Conservation (phyloP, 2,329 filamentous ascomycete genomes). For the Canariomyces notabilis region DNA sequence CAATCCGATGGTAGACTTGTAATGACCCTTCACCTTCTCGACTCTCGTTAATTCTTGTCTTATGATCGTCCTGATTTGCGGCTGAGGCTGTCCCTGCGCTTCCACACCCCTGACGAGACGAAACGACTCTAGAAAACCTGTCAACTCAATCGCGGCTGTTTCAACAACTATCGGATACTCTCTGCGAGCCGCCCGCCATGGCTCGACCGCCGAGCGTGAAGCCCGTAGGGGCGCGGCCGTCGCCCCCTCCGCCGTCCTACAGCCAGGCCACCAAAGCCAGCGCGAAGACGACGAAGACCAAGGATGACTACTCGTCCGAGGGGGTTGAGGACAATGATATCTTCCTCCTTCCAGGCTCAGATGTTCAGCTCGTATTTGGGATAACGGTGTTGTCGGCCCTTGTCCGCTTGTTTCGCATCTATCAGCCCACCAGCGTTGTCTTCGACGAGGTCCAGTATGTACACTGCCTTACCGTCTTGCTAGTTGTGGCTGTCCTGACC, state of each 20-base stretch:
- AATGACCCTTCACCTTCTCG: constrained; percentile 38
- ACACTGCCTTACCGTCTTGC: constrained; percentile 2
- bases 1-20: constrained; percentile 31
- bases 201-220: constrained; percentile 35
- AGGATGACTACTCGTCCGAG: constrained; percentile 65
- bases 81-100: constrained; percentile 14
- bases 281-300: constrained; percentile 26
- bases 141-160: neutral
- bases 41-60: constrained; percentile 36
- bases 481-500: constrained; percentile 17
- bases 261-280: constrained; percentile 19
- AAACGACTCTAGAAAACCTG: neutral
- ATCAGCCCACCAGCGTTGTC: constrained; percentile 91
- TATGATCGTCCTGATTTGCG: constrained; percentile 14
- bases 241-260: constrained; percentile 19
- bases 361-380: constrained; percentile 71
- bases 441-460: constrained; percentile 98
- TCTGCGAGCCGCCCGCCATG: constrained; percentile 28
- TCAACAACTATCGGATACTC: neutral
- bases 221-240: constrained; percentile 29
- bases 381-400: constrained; percentile 71
- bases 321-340: constrained; percentile 88
- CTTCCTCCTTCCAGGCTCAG: constrained; percentile 74
- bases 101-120: constrained; percentile 2
- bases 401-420: constrained; percentile 91